Evolutionary conservation across 2,329 filamentous ascomycete species (phyloP), one percentile per base, ranked within the genome.

Genomic region (Trichoderma breve): DNA sequence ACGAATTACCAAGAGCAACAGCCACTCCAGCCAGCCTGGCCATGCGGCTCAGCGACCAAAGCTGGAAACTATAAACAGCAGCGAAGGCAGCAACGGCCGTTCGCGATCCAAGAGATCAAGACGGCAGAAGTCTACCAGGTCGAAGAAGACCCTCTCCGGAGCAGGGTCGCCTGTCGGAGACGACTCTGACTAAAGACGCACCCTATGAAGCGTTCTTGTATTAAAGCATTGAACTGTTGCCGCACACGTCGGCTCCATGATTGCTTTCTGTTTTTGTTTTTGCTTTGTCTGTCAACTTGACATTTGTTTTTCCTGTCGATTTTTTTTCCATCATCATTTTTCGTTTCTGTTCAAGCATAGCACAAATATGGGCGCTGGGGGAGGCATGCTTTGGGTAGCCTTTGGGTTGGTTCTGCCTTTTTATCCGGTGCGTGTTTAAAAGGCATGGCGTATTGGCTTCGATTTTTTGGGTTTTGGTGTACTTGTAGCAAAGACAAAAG

Each of bases 51-150:
- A 82, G 73, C 80, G 83, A 60, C 84, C 84, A 5, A 84, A 82
- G 75, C 78, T 87, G 43, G 81, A 84, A 71, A 86, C 85, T 11
- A 86, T 86, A 21, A 73, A 80, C 64, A 85, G 85, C 78, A 83
- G 82, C 21, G 80, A 83, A 51, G 78, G 78, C 7, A 58, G 57
- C 28, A 74, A 74, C 43, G 74, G 76, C 57, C 77, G 77, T 26
- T 75, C 77, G 62, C 73, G 76, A 62, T 79, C 78, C 18, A 80
- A 77, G 53, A 76, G 78, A 39, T 76, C 76, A 18, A 79, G 77
- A 70, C 78, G 77, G 53, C 77, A 76, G 68, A 77, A 74, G 70
- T 78, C 81, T 9, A 74, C 75, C 6, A 80, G 77, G 70, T 76
- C 73, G 62, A 81, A 76, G 75, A 77, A 71, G 60, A 61, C 75